Evolutionary conservation across 352 stramenopile genomes (phyloP), one percentile per base, ranked within the genome.

Genomic region (Phytopythium aichiense): DNA sequence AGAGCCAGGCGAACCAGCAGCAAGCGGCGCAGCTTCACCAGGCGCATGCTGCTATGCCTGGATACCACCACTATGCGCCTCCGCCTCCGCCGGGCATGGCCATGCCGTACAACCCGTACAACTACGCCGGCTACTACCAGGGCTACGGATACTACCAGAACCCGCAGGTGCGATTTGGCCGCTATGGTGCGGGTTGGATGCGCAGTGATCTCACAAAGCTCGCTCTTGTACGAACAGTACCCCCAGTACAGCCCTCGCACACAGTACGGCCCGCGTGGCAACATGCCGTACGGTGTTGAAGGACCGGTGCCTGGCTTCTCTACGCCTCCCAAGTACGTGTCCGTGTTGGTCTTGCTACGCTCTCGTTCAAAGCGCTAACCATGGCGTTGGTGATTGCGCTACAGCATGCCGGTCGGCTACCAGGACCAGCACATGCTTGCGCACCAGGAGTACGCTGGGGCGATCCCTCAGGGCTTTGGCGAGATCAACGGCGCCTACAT

Each of bases 61-160:
- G 84, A 31, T 95, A 95, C 70, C 87, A 87, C 65, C 80, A 95
- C 69, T 95, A 92, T 56, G 81, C 83, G 20, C 87, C 87, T 28
- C 87, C 84, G 37, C 87, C 87, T n/a, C 87, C 87, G 31, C 87
- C 87, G 28, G 87, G 87, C 30, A 95, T 95, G 87, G 83, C 87
- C 22, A 71, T 95, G 72, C 81, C 80, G 9, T 95, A 93, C 81
- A 93, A 95, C 71, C 87, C 87, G 56, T 95, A 95, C 76, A 95
- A 91, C 67, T 95, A 95, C 65, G 75, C 69, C 38, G 81, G 69
- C 42, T 92, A 94, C 72, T 95, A 93, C 71, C 87, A 93, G 65
- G 81, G 82, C 61, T 95, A 94, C 65, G 81, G 82, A 35, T 95
- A 95, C 70, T 95, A 94, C 70, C 84, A 93, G 65, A 95, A 92